Percentiles rank a stretch among this genome's conserved stretches.
These are phyloP conservation scores for Hyphopichia khmerensis DNA, from an alignment of 1,139 yeast genomes.

Conservation along the genomic window DNA sequence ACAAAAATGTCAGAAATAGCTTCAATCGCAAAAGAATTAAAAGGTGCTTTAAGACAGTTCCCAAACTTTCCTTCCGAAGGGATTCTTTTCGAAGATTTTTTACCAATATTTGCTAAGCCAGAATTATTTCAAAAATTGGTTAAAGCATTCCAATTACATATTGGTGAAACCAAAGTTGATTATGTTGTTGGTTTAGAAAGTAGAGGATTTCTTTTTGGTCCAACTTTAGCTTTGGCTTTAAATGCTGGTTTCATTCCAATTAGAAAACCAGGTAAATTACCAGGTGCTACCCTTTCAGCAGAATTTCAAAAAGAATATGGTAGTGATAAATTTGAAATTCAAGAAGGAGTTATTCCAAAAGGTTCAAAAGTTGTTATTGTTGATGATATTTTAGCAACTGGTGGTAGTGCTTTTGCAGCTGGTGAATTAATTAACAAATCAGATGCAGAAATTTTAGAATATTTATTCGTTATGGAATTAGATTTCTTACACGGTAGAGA, in stretches of 20 bases:
- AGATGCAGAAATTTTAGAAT: constrained; percentile 75
- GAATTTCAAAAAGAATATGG: constrained; percentile 92
- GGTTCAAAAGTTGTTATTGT: constrained; percentile 84
- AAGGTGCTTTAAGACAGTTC: constrained; percentile 70
- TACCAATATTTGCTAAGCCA: constrained; percentile 89
- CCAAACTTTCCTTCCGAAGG: constrained; percentile 94
- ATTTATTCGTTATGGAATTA: constrained; percentile 86
- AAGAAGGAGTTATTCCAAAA: constrained; percentile 73
- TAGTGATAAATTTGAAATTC: constrained; percentile 84
- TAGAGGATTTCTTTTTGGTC: constrained; percentile 96
- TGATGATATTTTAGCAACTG: constrained; percentile 97
- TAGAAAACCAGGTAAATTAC: constrained; percentile 92
- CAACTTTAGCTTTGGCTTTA: constrained; percentile 85
- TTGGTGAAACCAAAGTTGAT: constrained; percentile 71
- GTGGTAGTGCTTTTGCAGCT: constrained; percentile 94
- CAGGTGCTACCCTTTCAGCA: constrained; percentile 76
- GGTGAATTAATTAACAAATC: constrained; percentile 71
- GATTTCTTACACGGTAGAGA: constrained; percentile 94
- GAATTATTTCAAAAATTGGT: constrained; percentile 74
- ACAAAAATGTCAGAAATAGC: constrained; percentile 30
- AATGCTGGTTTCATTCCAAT: constrained; percentile 93
- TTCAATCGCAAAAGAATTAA: constrained; percentile 57
- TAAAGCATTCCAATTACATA: constrained; percentile 75
- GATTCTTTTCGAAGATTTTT: constrained; percentile 90
- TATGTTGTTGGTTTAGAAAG: constrained; percentile 94